A percentile compares a stretch with the other conserved stretches of the same genome.
Evolutionary conservation across 768 basidiomycete species (phyloP).

Genomic region (Tulasnella sp.): DNA sequence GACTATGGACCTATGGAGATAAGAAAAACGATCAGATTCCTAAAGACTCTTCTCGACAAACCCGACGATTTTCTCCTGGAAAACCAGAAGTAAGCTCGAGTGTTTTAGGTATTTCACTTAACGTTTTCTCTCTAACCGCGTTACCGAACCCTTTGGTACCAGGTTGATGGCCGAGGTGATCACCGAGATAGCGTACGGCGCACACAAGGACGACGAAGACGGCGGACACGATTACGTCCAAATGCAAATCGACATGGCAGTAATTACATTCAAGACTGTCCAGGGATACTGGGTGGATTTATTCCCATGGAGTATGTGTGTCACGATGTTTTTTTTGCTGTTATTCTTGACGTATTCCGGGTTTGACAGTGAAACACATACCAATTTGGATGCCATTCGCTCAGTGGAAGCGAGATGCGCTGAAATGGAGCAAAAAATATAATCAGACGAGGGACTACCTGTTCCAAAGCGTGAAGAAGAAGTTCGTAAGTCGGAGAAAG

Average conservation of each 20-base stretch:
- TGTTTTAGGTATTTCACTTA: neutral
- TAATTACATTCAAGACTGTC: neutral
- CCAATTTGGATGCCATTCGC: neutral
- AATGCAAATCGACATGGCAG: neutral
- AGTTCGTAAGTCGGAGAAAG: neutral
- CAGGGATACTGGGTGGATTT: neutral
- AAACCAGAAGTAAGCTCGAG: neutral
- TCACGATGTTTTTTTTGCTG: neutral
- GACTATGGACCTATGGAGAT: neutral
- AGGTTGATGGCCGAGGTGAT: neutral
- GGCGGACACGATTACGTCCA: neutral
- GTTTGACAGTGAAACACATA: neutral
- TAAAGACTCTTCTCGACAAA: conserved; percentile 11
- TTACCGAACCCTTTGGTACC: neutral
- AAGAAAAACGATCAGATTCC: neutral
- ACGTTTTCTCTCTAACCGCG: neutral
- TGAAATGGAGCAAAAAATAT: neutral
- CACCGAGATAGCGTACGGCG: neutral
- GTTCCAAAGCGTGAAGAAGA: neutral
- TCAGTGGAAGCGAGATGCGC: neutral
- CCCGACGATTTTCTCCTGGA: conserved; percentile 7
- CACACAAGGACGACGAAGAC: conserved; percentile 1
- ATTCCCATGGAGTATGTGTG: neutral
- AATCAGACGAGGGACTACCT: neutral
- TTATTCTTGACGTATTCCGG: neutral